Conservation (phyloP, 2,329 filamentous ascomycete genomes). For the Raffaelea deltoideospora region DNA sequence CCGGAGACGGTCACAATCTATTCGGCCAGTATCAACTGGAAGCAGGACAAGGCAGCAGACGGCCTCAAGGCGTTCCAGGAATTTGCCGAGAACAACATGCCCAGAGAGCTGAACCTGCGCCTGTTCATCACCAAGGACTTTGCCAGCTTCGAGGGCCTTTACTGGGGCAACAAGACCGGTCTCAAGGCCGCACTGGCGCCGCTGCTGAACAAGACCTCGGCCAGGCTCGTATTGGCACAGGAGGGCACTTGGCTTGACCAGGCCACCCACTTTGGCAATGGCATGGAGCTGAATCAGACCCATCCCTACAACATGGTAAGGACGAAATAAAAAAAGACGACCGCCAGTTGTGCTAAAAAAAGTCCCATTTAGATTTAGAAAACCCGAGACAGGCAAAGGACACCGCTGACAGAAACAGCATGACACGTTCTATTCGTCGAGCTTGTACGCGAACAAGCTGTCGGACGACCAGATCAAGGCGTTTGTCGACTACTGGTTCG, state of each 20-base stretch:
- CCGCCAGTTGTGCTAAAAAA: not conserved
- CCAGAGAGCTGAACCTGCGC: slow-evolving; percentile 25
- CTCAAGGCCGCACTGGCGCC: slow-evolving; percentile 18
- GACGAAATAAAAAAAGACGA: not conserved
- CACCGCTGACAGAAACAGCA: no score
- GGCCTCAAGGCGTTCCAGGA: slow-evolving; percentile 16
- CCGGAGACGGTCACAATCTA: slow-evolving; percentile 19
- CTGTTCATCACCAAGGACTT: slow-evolving; percentile 20
- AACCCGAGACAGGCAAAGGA: no score
- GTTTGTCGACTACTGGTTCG: slow-evolving; percentile 25
- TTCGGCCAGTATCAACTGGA: slow-evolving; percentile 14
- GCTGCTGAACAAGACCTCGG: slow-evolving; percentile 18
- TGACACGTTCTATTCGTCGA: slow-evolving; percentile 27
- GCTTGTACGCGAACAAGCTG: slow-evolving; percentile 22
- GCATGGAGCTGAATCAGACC: slow-evolving; percentile 15
- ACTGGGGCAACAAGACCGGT: slow-evolving; percentile 19
- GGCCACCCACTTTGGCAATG: slow-evolving; percentile 17
- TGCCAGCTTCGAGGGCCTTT: slow-evolving; percentile 22
- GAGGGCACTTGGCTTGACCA: slow-evolving; percentile 17
- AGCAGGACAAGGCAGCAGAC: slow-evolving; percentile 11
- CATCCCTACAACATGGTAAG: slow-evolving; percentile 14
- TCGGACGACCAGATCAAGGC: slow-evolving; percentile 17
- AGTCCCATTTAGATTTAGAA: no score
- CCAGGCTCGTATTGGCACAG: slow-evolving; percentile 17
- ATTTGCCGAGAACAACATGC: slow-evolving; percentile 18